Evolutionary conservation across 768 basidiomycete genomes (phyloP).

Genomic region (Cystobasidium tubakii): DNA sequence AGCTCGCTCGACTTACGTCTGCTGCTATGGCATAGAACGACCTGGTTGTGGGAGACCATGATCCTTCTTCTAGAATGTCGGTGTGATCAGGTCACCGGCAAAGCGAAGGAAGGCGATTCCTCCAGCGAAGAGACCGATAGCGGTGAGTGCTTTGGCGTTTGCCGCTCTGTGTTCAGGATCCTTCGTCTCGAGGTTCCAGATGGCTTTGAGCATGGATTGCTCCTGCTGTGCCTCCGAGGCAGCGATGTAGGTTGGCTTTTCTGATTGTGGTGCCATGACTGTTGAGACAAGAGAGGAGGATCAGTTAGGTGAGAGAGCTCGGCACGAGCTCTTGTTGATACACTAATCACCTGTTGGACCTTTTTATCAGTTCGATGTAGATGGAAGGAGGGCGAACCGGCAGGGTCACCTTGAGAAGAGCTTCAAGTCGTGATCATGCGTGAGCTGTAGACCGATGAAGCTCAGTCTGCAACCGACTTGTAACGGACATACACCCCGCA

Average conservation of each 20-base stretch:
- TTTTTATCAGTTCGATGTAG: no score
- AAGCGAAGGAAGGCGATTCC: constrained; percentile 30
- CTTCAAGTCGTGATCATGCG: no score
- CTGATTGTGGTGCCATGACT: constrained; percentile 14
- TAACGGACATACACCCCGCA: no score
- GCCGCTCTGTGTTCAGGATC: constrained; percentile 24
- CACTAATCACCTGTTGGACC: neutral
- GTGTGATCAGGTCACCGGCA: constrained; percentile 28
- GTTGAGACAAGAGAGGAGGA: neutral
- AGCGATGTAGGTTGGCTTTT: constrained; percentile 27
- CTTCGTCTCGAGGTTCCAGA: constrained; percentile 28
- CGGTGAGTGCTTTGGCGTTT: constrained; percentile 22
- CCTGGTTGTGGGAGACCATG: neutral
- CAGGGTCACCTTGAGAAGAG: no score
- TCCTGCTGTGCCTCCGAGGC: constrained; percentile 15
- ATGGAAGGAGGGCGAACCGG: no score
- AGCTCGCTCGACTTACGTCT: no score
- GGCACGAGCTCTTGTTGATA: neutral
- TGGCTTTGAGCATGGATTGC: constrained; percentile 18
- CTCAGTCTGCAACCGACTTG: no score
- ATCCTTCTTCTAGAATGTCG: constrained; percentile 12
- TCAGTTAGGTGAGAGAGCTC: neutral
- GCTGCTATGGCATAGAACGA: no score
- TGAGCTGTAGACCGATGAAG: no score
- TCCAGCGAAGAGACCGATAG: constrained; percentile 35